Base-by-base conservation (phyloP, 495 filamentous ascomycete species). In the Lineolata rhizophorae region DNA sequence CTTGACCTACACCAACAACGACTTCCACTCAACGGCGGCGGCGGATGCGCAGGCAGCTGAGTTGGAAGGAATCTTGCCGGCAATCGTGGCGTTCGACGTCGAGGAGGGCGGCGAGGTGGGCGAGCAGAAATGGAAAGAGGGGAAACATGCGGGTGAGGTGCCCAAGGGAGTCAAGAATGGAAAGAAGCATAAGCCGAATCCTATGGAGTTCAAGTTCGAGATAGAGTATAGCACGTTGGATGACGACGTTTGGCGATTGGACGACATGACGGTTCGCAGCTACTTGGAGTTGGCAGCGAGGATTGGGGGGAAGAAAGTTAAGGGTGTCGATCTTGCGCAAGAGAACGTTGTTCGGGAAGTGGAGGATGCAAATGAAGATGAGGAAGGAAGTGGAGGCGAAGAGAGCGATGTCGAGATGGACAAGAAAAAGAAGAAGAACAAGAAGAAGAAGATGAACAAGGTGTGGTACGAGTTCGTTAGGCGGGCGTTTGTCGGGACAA, bases 181-280 rank as follows among this genome's bases (percentile, higher is more conserved):
- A 28, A 52, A 47, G 27, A 42, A 39, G 25, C 44, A 46, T 10
- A 52, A 63, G 35, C 61, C 67, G 4, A 38, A 67, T 19, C 63
- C 70, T n/a, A 60, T 62, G 37, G 53, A 61, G 20, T 78, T 92
- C 47, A 40, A 60, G 18, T 99, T 63, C 47, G 62, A 92, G 44
- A 57, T 94, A 27, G 85, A 93, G 52, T 95, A 99, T 47, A 64
- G 71, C 44, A 92, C 81, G 0, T 69, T 60, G 29, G 56, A 66
- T 18, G 90, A 93, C 46, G 59, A 70, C 22, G 48, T 73, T 1
- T 94, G 77, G 46, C 63, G 61, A 35, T 54, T 95, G 50, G 56
- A 67, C 27, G 87, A 95, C 43, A 54, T 99, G 51, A 94, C 83
- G 1, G 81, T 93, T 29, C 65, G 63, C 35, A 90, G 67, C 44